Conservation (phyloP, 148 eudicot genomes). For the Beta vulgaris region DNA sequence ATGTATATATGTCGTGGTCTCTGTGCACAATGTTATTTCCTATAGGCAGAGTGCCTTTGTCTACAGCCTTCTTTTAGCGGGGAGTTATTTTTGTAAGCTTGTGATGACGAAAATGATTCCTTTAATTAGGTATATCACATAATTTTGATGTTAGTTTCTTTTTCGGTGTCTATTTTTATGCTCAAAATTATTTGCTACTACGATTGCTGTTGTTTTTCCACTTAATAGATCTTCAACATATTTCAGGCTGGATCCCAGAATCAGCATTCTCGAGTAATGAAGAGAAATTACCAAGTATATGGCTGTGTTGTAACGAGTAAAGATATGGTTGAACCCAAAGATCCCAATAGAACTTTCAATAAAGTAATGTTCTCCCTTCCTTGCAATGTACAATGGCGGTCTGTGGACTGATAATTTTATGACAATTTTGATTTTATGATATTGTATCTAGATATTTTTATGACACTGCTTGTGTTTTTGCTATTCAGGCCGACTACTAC, state of each 20-base stretch:
- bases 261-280: constrained; percentile 38
- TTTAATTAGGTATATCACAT: not conserved
- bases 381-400: not conserved
- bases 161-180: not conserved
- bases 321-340: constrained; percentile 81
- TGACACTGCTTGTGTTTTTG: not conserved
- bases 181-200: not conserved
- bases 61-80: constrained; percentile 1
- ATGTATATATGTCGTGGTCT: not conserved
- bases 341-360: constrained; percentile 52
- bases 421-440: not conserved
- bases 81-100: not conserved
- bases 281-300: constrained; percentile 82
- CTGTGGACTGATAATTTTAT: too few relatives aligned
- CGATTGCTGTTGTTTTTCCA: not conserved
- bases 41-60: not conserved
- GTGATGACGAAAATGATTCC: not conserved
- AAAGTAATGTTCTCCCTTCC: constrained; percentile 44
- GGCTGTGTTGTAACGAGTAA: constrained; percentile 87
- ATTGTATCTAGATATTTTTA: not conserved
- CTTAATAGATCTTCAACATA: not conserved
- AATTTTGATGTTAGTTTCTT: not conserved
- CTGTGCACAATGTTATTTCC: not conserved
- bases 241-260: constrained; percentile 46
- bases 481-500: constrained; percentile 85